phyloP scores from a whole-genome alignment of 306 rosid genomes.

The barrel medic (Medicago truncatula) region MtrunA17r5.0-ANR NC_053042.1:49392501-49393000 shows the following conservation, averaged over 20 bases:
- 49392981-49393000: slow-evolving; percentile 33
- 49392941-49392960: slow-evolving; percentile 72
- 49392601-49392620: slow-evolving; percentile 47
- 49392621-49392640: slow-evolving; percentile 48
- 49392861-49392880: slow-evolving; percentile 57
- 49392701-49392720: slow-evolving; percentile 28
- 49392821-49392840: slow-evolving; percentile 39
- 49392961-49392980: slow-evolving; percentile 56
- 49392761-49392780: slow-evolving; percentile 38
- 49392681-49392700: not conserved
- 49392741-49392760: slow-evolving; percentile 21
- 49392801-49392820: slow-evolving; percentile 51
- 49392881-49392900: slow-evolving; percentile 57
- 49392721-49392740: slow-evolving; percentile 28
- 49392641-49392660: slow-evolving; percentile 47
- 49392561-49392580: slow-evolving; percentile 52
- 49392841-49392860: slow-evolving; percentile 11
- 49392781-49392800: not conserved
- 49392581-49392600: slow-evolving; percentile 45
- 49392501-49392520: slow-evolving; percentile 21
- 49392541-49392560: slow-evolving; percentile 3
- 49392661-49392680: slow-evolving; percentile 26
- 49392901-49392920: slow-evolving; percentile 47
- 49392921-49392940: slow-evolving; percentile 47
- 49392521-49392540: slow-evolving; percentile 20